Conservation (phyloP, 306 rosid genomes). For the Corylus americana region DNA sequence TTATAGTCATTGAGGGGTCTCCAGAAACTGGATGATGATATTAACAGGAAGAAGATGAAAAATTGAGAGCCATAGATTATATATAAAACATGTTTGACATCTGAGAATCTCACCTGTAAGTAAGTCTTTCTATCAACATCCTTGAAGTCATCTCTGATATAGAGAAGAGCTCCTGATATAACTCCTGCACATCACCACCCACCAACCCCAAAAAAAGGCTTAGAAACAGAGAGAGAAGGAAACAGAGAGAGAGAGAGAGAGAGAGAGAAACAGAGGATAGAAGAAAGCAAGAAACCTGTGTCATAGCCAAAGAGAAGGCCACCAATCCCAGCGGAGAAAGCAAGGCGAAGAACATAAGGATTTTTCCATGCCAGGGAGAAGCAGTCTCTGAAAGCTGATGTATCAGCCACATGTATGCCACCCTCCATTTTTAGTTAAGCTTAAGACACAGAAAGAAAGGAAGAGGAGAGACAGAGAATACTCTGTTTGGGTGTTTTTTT, state of each 20-base stretch:
- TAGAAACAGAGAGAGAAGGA: not conserved
- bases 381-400: slow-evolving; percentile 68
- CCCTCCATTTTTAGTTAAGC: slow-evolving; percentile 50
- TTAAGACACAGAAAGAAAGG: too few species aligned
- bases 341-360: slow-evolving; percentile 68
- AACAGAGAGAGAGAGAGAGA: not conserved
- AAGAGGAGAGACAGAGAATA: too few species aligned
- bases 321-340: slow-evolving; percentile 73
- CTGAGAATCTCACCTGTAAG: slow-evolving; percentile 44
- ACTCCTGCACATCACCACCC: slow-evolving; percentile 43
- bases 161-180: slow-evolving; percentile 62
- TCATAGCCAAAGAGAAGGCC: slow-evolving; percentile 72
- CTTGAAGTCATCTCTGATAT: slow-evolving; percentile 60
- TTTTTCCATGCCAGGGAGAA: slow-evolving; percentile 58
- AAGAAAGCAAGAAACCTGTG: slow-evolving; percentile 34
- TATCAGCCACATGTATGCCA: slow-evolving; percentile 42
- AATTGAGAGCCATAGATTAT: too few species aligned
- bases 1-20: not conserved
- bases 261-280: too few species aligned
- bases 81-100: too few species aligned
- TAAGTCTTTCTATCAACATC: slow-evolving; percentile 40
- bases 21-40: not conserved
- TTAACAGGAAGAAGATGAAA: not conserved
- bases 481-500: too few species aligned
- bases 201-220: not conserved